Conservation (phyloP, 352 stramenopile genomes). For the Globisporangium camurandrum region DNA sequence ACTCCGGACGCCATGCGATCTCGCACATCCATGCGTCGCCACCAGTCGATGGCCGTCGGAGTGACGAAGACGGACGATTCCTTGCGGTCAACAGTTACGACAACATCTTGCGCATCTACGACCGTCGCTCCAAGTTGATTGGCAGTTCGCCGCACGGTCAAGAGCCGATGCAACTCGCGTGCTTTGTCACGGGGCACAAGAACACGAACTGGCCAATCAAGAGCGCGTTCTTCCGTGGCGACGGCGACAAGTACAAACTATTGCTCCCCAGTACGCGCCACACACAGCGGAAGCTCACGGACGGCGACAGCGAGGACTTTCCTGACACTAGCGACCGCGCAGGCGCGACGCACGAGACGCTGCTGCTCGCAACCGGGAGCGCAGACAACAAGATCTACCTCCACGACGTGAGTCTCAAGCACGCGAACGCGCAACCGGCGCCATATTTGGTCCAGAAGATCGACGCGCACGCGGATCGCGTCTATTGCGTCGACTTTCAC, state of each 20-base stretch:
- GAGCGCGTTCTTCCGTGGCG: constrained; percentile 83
- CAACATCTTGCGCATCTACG: constrained; percentile 86
- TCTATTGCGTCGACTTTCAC: constrained; percentile 89
- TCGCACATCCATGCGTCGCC: constrained; percentile 79
- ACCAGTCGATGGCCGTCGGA: constrained; percentile 38
- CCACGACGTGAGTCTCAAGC: constrained; percentile 71
- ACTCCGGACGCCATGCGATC: constrained; percentile 69
- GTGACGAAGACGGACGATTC: constrained; percentile 73
- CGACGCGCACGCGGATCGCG: constrained; percentile 77
- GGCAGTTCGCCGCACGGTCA: constrained; percentile 56
- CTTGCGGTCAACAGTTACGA: constrained; percentile 85
- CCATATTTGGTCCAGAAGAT: constrained; percentile 78
- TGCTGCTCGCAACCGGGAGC: constrained; percentile 80
- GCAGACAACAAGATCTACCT: constrained; percentile 86
- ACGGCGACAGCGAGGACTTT: constrained; percentile 73
- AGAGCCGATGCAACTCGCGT: constrained; percentile 75
- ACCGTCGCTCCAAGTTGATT: constrained; percentile 77
- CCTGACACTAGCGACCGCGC: constrained; percentile 32
- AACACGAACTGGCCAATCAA: constrained; percentile 91
- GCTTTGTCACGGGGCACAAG: constrained; percentile 77
- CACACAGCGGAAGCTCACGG: constrained; percentile 60
- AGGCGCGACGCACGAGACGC: constrained; percentile 53
- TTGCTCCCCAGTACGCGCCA: constrained; percentile 43
- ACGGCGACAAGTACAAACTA: constrained; percentile 85
- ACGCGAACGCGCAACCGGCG: constrained; percentile 30